Evolutionary conservation across 352 stramenopile genomes (phyloP).

Genomic region (Phytophthora melonis): DNA sequence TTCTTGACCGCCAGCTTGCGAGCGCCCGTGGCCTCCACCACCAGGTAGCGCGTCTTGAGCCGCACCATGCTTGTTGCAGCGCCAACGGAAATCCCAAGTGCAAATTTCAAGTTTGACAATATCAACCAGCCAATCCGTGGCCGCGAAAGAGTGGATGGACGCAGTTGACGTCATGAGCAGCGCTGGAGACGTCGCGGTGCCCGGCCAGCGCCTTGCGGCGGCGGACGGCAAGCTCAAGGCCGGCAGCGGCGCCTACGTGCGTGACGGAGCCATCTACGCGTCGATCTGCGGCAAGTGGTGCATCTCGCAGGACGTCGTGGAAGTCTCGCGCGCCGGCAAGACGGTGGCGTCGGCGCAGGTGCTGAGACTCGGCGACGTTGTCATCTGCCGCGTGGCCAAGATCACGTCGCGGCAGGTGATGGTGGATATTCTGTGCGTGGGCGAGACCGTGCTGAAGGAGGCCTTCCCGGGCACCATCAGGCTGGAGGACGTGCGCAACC

Average conservation of each 20-base stretch:
- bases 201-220: slow-evolving; percentile 63
- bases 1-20: slow-evolving; percentile 64
- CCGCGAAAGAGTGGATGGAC: slow-evolving; percentile 7
- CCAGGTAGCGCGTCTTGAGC: slow-evolving; percentile 80
- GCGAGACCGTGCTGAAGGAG: slow-evolving; percentile 79
- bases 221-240: slow-evolving; percentile 48
- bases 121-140: not conserved
- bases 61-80: slow-evolving; percentile 58
- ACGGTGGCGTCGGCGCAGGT: slow-evolving; percentile 77
- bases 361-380: slow-evolving; percentile 68
- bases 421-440: slow-evolving; percentile 81
- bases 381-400: slow-evolving; percentile 75
- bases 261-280: slow-evolving; percentile 73
- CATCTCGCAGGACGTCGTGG: slow-evolving; percentile 52
- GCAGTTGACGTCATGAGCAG: slow-evolving; percentile 39
- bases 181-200: slow-evolving; percentile 51
- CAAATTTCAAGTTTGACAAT: not conserved
- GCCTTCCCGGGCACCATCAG: slow-evolving; percentile 82
- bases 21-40: slow-evolving; percentile 62
- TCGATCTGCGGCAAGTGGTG: slow-evolving; percentile 67
- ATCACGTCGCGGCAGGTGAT: slow-evolving; percentile 79
- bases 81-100: not conserved
- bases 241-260: slow-evolving; percentile 62
- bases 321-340: slow-evolving; percentile 59
- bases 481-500: slow-evolving; percentile 79